Evolutionary conservation across 768 basidiomycete species (phyloP).

Genomic region (Boletus tomentosulus): DNA sequence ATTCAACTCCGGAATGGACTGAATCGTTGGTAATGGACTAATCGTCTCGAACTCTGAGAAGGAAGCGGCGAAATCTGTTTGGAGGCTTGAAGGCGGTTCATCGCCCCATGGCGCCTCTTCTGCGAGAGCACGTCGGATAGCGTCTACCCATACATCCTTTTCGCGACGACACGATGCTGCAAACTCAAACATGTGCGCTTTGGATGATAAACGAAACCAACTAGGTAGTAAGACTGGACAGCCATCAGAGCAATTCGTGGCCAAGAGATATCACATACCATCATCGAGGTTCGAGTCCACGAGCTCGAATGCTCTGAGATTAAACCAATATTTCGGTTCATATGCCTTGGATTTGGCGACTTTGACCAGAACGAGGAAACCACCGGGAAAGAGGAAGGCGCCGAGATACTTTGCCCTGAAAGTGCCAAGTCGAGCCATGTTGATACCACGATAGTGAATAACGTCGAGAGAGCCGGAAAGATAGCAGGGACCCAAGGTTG

Average conservation of each 20-base stretch:
- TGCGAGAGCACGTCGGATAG: conserved; percentile 52
- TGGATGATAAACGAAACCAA: conserved; percentile 69
- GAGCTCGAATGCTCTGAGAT: conserved; percentile 67
- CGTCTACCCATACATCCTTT: conserved; percentile 81
- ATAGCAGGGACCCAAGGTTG: conserved; percentile 72
- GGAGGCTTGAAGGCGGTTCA: conserved; percentile 64
- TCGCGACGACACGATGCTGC: conserved; percentile 82
- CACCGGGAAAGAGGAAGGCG: conserved; percentile 82
- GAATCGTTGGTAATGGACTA: conserved; percentile 48
- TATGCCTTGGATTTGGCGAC: conserved; percentile 77
- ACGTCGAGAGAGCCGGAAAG: conserved; percentile 88
- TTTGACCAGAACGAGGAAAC: conserved; percentile 85
- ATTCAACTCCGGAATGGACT: conserved; percentile 51
- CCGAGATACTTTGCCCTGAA: conserved; percentile 84
- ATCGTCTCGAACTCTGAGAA: conserved; percentile 36
- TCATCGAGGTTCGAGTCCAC: conserved; percentile 66
- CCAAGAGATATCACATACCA: conserved; percentile 50
- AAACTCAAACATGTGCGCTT: conserved; percentile 76
- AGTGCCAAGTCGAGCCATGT: conserved; percentile 41
- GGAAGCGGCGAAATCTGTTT: conserved; percentile 38
- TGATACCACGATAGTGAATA: conserved; percentile 59
- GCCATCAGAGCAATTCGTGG: conserved; percentile 1
- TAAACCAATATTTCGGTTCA: conserved; percentile 87
- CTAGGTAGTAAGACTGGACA: conserved; percentile 70
- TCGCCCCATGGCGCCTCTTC: conserved; percentile 46